phyloP scores from a whole-genome alignment of 176 grass and related monocot species.

The Oropetium thomaeum region DNA sequence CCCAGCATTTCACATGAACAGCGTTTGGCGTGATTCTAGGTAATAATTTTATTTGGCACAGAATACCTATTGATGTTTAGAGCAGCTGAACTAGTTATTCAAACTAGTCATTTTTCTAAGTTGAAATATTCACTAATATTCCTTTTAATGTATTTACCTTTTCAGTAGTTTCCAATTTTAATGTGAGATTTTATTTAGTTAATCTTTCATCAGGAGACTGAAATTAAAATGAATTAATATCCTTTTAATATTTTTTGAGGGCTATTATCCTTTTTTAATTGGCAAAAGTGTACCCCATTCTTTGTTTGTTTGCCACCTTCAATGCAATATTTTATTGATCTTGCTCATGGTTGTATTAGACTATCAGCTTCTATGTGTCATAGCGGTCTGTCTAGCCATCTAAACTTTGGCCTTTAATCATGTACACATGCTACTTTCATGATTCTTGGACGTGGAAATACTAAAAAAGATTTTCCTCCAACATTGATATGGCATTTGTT shows the following conservation, averaged over 20 bases:
- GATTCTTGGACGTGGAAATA: background rate
- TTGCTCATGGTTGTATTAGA: background rate
- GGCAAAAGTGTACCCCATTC: background rate
- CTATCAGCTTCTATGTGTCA: background rate
- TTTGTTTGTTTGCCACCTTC: background rate
- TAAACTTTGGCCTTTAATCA: background rate
- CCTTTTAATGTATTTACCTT: background rate
- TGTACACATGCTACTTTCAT: background rate
- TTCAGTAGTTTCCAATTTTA: background rate
- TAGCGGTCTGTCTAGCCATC: background rate
- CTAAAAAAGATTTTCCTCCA: constrained; percentile 6
- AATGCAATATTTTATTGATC: background rate
- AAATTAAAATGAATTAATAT: background rate
- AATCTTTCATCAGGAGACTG: background rate
- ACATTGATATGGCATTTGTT: background rate
- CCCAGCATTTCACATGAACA: constrained; percentile 91
- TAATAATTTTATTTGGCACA: constrained; percentile 33
- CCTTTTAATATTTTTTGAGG: background rate
- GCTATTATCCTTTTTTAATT: no score
- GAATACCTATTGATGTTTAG: background rate
- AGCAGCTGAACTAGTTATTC: constrained; percentile 13
- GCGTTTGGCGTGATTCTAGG: constrained; percentile 97
- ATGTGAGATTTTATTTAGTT: background rate
- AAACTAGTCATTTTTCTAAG: background rate
- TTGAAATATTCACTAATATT: background rate